Percentiles rank a stretch among this genome's conserved stretches.
phyloP scores from a whole-genome alignment of 225 moss, liverwort and hornwort genomes.

The Asterella californica region DNA sequence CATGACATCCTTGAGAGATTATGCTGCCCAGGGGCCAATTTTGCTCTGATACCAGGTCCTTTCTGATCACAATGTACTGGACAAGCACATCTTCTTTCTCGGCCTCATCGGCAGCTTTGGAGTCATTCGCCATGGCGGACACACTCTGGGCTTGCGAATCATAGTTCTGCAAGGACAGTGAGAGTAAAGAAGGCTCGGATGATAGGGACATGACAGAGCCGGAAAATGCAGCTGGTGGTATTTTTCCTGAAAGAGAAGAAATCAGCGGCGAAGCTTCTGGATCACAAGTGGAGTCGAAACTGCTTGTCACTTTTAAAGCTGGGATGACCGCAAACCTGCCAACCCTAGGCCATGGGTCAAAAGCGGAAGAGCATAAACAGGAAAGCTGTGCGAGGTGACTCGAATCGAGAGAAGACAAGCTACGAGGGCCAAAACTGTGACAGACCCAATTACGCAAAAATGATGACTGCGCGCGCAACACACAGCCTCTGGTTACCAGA shows the following conservation, averaged over 20 bases:
- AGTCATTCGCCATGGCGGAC: not conserved
- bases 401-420: not conserved
- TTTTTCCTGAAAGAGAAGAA: not conserved
- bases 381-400: not conserved
- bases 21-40: conserved; percentile 97
- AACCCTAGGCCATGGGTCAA: not conserved
- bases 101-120: conserved; percentile 14
- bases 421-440: not conserved
- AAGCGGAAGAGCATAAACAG: no score
- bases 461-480: not conserved
- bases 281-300: not conserved
- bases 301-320: not conserved
- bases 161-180: not conserved
- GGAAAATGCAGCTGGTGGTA: not conserved
- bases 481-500: not conserved
- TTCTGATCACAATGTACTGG: conserved; percentile 83
- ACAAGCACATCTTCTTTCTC: conserved; percentile 50
- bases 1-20: conserved; percentile 95
- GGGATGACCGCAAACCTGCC: not conserved
- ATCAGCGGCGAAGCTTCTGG: not conserved
- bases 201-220: conserved; percentile 2
- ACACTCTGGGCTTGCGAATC: not conserved
- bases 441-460: not conserved
- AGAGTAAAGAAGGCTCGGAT: not conserved
- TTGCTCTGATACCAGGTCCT: conserved; percentile 68